phyloP scores from a whole-genome alignment of 345 rosid species.

The Luvunga scandens region DNA sequence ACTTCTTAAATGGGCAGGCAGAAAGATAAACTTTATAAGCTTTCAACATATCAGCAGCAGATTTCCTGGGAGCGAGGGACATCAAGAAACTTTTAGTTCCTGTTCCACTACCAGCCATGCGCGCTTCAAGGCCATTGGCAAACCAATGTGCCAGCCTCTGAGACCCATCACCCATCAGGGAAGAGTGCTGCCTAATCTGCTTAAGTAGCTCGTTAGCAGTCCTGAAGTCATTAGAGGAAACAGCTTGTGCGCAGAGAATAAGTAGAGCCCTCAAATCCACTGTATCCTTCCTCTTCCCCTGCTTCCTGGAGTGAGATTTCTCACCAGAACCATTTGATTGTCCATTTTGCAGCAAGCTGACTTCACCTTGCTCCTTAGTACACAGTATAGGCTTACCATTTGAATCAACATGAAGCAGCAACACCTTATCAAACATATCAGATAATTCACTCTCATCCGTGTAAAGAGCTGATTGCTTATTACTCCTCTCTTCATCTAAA shows the following conservation, averaged over 20 bases:
- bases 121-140: slow-evolving; percentile 79
- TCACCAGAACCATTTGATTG: slow-evolving; percentile 35
- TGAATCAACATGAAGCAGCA: slow-evolving; percentile 37
- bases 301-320: slow-evolving; percentile 33
- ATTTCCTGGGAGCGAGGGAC: slow-evolving; percentile 32
- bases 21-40: slow-evolving; percentile 50
- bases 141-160: slow-evolving; percentile 86
- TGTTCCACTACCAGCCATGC: slow-evolving; percentile 49
- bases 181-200: slow-evolving; percentile 72
- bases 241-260: slow-evolving; percentile 75
- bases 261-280: slow-evolving; percentile 71
- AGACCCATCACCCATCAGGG: slow-evolving; percentile 65
- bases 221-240: slow-evolving; percentile 54
- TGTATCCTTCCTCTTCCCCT: slow-evolving; percentile 44
- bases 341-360: slow-evolving; percentile 22
- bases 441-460: slow-evolving; percentile 54
- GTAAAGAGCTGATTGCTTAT: slow-evolving; percentile 52
- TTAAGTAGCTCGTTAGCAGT: slow-evolving; percentile 69
- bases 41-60: slow-evolving; percentile 64
- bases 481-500: slow-evolving; percentile 56
- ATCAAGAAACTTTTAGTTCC: slow-evolving; percentile 31
- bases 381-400: slow-evolving; percentile 11
- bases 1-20: slow-evolving; percentile 59
- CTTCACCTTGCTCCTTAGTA: not conserved
- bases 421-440: slow-evolving; percentile 70